Conservation (phyloP, 352 stramenopile species). For the Globisporangium perplexum region DNA sequence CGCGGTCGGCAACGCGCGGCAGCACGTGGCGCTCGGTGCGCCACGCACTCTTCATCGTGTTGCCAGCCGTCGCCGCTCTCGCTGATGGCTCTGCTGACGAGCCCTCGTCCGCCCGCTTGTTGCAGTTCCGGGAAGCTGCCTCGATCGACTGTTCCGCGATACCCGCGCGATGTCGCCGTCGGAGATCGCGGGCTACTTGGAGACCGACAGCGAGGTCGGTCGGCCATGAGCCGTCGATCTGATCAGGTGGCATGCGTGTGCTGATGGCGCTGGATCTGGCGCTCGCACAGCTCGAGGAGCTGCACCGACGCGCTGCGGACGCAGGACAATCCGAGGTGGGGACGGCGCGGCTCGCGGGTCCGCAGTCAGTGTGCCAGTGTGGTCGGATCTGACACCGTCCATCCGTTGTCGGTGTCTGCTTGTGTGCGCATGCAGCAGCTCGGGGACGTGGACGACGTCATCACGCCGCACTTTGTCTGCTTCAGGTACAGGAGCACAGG, state of each 20-base stretch:
- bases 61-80: too few species aligned
- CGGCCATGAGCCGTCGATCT: too few species aligned
- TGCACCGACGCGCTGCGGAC: slow-evolving; percentile 87
- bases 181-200: slow-evolving; percentile 83
- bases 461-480: slow-evolving; percentile 96
- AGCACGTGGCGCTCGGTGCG: slow-evolving; percentile 62
- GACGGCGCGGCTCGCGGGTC: too few species aligned
- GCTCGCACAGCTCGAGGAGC: slow-evolving; percentile 78
- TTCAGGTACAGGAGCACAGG: slow-evolving; percentile 72
- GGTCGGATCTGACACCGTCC: neutral
- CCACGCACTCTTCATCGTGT: too few species aligned
- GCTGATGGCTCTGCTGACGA: too few species aligned
- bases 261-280: neutral
- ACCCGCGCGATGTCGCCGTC: slow-evolving; percentile 69
- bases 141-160: slow-evolving; percentile 79
- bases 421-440: slow-evolving; percentile 50
- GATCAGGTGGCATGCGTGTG: too few species aligned
- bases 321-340: slow-evolving; percentile 83
- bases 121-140: slow-evolving; percentile 51
- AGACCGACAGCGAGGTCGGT: slow-evolving; percentile 83
- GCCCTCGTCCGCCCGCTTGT: too few species aligned
- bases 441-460: slow-evolving; percentile 85
- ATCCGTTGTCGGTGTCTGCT: too few species aligned
- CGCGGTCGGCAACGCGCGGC: slow-evolving; percentile 88
- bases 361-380: too few species aligned